Evolutionary conservation across 2,329 filamentous ascomycete genomes (phyloP), one percentile per base, ranked within the genome.

Genomic region (Huntiella bhutanensis): DNA sequence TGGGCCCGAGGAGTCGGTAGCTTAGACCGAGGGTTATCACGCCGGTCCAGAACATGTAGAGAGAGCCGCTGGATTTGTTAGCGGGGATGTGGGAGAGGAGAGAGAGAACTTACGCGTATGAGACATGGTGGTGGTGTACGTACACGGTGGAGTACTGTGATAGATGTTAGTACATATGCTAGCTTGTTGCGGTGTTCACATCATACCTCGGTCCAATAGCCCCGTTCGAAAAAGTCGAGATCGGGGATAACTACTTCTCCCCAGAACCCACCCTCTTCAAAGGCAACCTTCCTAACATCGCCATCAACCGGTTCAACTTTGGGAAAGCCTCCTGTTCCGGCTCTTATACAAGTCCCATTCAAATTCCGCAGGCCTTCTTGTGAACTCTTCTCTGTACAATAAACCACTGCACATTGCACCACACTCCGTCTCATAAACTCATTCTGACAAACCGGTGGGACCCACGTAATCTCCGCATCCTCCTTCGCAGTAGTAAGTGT

Each of bases 331-430:
- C 8, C 15, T 10, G 22, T 6, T 13, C 38, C 43, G 17, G 28
- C 12, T 5, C 8, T 19, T 63, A 67, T 34, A 40, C 65, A 68
- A 4, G 60, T 64, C 16, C 55, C 47, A 46, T 64, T 64, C 42
- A 64, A 50, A 6, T 48, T 48, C 2, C 16, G 39, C 10, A 63
- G 41, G 0, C 57, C 59, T 0, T 35, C 51, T 1, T 50, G 49
- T 6, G 54, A 50, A 2, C 57, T 55, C 1, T 51, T 54, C 2
- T 50, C 49, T 28, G 52, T 51, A 50, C 65, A 67, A 52, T 63
- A 60, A 3, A 58, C 51, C 3, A 55, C 51, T 8, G 62, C 39
- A 34, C 65, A 68, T 0, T 67, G 48, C 32, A 46, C 28, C 4
- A 35, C 16, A 4, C 43, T 36, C 33, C 28, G 33, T n/a, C 47